Base-by-base conservation (phyloP, 179 eudicot genomes). In the Dionaea muscipula region DNA sequence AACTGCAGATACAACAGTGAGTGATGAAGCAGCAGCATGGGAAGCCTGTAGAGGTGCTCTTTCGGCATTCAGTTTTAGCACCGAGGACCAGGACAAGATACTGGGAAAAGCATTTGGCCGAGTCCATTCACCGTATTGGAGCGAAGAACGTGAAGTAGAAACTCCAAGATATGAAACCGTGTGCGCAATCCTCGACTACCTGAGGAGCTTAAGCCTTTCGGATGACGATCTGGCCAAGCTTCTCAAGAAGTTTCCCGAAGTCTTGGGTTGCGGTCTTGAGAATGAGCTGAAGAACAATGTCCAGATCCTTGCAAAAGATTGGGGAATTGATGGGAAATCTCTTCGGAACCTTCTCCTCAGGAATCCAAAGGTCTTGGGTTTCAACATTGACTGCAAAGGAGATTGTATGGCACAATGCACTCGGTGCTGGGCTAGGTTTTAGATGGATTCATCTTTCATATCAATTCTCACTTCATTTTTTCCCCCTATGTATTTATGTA, bases 371-470 rank as follows among this genome's bases (percentile, higher is more conserved):
- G 84, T 72, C 0, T 65, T 93, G 77, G 99, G 99, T 47, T 93
- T 72, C 62, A 93, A 65, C 73, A 74, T 88, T 17, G 96, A 93
- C 56, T 93, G 99, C 57, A 85, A 93, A 64, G 99, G 99, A 39
- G 99, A 93, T 72, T 93, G 99, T 65, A 74, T 87, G 64, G 99
- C 99, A 4, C 84, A 68, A 61, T 93, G 99, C 60, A 88, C 95
- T 51, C 95, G 99, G 16, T 88, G 99, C 60, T 93, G 99, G 99
- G 99, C 60, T 69, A 68, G 95, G 53, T 93, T 93, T 73, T 93
- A 90, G 71, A 48, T 40, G 21, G 35, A 31, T 4, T 31, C 10
- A 31, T 31, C 35, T 31, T 31, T 6, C 10, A 0, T 31, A 31
- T 31, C 35, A 11, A 31, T 31, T 31, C 35, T 11, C 10, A 31